Percentiles rank a stretch among this genome's conserved stretches.
These are phyloP conservation scores for Wickerhamiella nectarea DNA, from an alignment of 805 yeast species.

Conservation along the genomic window DNA sequence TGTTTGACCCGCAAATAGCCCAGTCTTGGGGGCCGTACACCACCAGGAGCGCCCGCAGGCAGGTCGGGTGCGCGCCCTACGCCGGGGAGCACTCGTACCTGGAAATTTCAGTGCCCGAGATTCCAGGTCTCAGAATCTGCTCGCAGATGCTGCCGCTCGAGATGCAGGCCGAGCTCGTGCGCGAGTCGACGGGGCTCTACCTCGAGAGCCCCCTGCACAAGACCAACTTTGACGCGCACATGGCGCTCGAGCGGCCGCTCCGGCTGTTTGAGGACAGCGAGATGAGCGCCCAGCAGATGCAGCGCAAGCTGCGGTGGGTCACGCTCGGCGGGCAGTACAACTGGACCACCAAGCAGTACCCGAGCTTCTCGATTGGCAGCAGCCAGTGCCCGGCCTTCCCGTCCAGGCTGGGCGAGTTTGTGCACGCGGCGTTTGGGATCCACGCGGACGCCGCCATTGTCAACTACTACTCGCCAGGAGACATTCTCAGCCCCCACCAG, in stretches of 20 bases:
- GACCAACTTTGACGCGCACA: slow-evolving; percentile 28
- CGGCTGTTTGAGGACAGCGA: slow-evolving; percentile 19
- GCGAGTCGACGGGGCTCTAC: slow-evolving; percentile 24
- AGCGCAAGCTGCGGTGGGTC: slow-evolving; percentile 30
- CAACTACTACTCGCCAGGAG: slow-evolving; percentile 33
- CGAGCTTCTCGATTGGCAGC: slow-evolving; percentile 25
- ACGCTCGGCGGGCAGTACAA: slow-evolving; percentile 35
- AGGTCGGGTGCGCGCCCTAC: slow-evolving; percentile 7
- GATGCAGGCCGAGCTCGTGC: slow-evolving; percentile 23
- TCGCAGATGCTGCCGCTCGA: slow-evolving; percentile 17
- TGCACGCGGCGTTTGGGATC: slow-evolving; percentile 20
- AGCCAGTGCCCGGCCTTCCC: slow-evolving; percentile 26
- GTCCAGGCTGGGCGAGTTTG: slow-evolving; percentile 15
- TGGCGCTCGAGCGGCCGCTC: slow-evolving; percentile 24
- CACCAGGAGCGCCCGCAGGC: not conserved
- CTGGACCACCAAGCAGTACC: slow-evolving; percentile 33
- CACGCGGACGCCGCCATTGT: slow-evolving; percentile 31
- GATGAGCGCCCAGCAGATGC: slow-evolving; percentile 13
- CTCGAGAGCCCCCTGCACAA: slow-evolving; percentile 25
- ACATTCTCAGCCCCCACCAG: slow-evolving; percentile 32
- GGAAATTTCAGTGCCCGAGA: slow-evolving; percentile 17
- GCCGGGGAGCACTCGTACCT: slow-evolving; percentile 1
- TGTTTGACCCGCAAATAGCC: slow-evolving; percentile 1
- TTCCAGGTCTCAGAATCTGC: slow-evolving; percentile 28
- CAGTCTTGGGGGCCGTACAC: not conserved